Evolutionary conservation across 2,329 filamentous ascomycete species (phyloP), one percentile per base, ranked within the genome.

Genomic region (Zymoseptoria pseudotritici): DNA sequence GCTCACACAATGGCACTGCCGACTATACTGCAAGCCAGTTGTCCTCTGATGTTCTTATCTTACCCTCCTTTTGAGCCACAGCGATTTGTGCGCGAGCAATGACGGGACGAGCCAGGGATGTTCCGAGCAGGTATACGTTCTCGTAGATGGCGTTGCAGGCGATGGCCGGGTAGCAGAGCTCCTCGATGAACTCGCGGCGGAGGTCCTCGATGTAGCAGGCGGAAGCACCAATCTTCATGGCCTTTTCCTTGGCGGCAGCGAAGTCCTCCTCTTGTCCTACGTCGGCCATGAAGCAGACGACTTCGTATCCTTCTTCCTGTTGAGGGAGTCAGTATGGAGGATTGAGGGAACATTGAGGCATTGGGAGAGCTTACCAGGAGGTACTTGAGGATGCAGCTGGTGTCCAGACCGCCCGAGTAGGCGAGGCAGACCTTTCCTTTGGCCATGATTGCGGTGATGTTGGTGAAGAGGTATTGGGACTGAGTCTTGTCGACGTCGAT

Each of bases 91-190:
- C 83, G 62, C 86, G 80, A 63, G 86, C 86, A 67, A 89, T 89
- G 73, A 89, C 82, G 50, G 87, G 87, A 59, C 86, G 83, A 64
- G 87, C 87, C 61, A 90, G 80, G 51, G 79, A 74, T 59, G 71
- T 72, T 58, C 82, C 78, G 64, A 85, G 78, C 53, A 85, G 79
- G 76, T 85, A 85, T 64, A 81, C 78, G 71, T 86, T 86, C 79
- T 91, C 76, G 71, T 79, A 78, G 56, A 74, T 72, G 64, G 80
- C 81, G 68, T 83, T 83, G 77, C 85, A 90, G 76, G 90, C 87
- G 64, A 94, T 83, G 63, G 90, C 89, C 56, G 83, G 86, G 83
- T 87, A 92, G 80, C 87, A 88, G 52, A 94, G 81, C 78, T 93
- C 83, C 68, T 91, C 87, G 66, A 94, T 84, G 70, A 94, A 92